phyloP scores from a whole-genome alignment of 768 basidiomycete genomes.

The Termitomyces sp. region DNA sequence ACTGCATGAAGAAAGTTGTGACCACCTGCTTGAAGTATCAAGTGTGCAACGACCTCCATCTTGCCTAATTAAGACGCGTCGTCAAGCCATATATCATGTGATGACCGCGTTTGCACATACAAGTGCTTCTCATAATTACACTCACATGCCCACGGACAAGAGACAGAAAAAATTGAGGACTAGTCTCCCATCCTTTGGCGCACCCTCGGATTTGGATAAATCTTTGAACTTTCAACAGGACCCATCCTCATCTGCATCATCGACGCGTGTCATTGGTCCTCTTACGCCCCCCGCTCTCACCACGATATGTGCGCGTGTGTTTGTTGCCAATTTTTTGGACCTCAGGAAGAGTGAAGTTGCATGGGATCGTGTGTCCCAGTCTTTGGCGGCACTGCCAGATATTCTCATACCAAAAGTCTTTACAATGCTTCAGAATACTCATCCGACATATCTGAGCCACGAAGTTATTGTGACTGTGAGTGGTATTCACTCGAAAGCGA shows the following conservation, averaged over 20 bases:
- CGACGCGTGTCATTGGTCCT: conserved; percentile 32
- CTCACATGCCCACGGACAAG: conserved; percentile 1
- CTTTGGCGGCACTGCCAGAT: conserved; percentile 48
- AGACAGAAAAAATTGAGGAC: conserved; percentile 10
- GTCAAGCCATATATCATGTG: too few relatives aligned
- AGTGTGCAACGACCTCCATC: too few relatives aligned
- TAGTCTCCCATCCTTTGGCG: conserved; percentile 27
- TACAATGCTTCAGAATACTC: conserved; percentile 39
- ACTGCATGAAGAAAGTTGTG: neutral
- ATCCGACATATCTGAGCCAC: conserved; percentile 47
- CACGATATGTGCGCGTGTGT: conserved; percentile 43
- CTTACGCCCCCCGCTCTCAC: conserved; percentile 37
- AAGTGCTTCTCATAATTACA: neutral
- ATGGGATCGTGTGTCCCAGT: conserved; percentile 34
- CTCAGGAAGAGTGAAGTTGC: conserved; percentile 30
- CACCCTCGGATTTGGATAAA: conserved; percentile 38
- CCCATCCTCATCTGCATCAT: conserved; percentile 48
- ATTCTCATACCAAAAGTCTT: conserved; percentile 44
- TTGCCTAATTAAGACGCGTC: too few relatives aligned
- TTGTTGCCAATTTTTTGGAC: conserved; percentile 36
- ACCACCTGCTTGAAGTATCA: too few relatives aligned
- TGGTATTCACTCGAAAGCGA: neutral
- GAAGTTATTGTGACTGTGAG: conserved; percentile 52
- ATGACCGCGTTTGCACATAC: too few relatives aligned
- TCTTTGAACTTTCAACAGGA: conserved; percentile 25